Conservation (phyloP, 768 basidiomycete species). For the Jaapia argillacea region DNA sequence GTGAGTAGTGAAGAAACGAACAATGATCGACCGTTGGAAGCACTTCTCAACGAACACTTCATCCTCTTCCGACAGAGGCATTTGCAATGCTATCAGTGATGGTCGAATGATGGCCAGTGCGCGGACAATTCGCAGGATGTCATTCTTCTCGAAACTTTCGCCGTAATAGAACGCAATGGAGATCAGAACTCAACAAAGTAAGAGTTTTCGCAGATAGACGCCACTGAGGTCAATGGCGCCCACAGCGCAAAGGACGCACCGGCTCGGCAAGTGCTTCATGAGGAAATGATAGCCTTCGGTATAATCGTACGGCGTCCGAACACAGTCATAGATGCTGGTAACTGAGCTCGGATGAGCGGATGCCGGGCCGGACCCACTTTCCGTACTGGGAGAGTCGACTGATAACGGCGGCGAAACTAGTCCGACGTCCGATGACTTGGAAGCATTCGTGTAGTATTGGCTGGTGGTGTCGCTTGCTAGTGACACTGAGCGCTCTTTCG, state of each 20-base stretch:
- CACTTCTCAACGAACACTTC: slow-evolving; percentile 95
- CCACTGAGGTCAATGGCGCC: not conserved
- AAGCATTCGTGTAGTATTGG: too few species aligned
- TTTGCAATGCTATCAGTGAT: slow-evolving; percentile 95
- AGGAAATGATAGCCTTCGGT: slow-evolving; percentile 95
- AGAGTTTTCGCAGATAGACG: slow-evolving; percentile 20
- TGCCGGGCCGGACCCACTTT: slow-evolving; percentile 7
- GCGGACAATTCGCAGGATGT: slow-evolving; percentile 88
- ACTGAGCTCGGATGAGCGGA: slow-evolving; percentile 4
- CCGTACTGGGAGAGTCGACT: slow-evolving; percentile 1
- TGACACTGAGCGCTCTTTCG: too few species aligned
- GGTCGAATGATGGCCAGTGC: slow-evolving; percentile 92
- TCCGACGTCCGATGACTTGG: not conserved
- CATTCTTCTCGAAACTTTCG: slow-evolving; percentile 89
- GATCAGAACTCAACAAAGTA: slow-evolving; percentile 29
- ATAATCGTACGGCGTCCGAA: slow-evolving; percentile 80
- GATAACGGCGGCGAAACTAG: slow-evolving; percentile 3
- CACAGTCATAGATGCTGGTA: slow-evolving; percentile 50
- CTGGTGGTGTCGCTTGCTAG: too few species aligned
- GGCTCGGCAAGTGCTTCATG: slow-evolving; percentile 84
- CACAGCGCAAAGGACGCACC: slow-evolving; percentile 38
- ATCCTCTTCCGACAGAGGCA: slow-evolving; percentile 94
- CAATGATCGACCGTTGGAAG: slow-evolving; percentile 87
- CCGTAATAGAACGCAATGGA: slow-evolving; percentile 31
- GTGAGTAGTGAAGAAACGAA: slow-evolving; percentile 25